Evolutionary conservation across 257 asterid species (phyloP).

Genomic region (Scutellaria barbata): DNA sequence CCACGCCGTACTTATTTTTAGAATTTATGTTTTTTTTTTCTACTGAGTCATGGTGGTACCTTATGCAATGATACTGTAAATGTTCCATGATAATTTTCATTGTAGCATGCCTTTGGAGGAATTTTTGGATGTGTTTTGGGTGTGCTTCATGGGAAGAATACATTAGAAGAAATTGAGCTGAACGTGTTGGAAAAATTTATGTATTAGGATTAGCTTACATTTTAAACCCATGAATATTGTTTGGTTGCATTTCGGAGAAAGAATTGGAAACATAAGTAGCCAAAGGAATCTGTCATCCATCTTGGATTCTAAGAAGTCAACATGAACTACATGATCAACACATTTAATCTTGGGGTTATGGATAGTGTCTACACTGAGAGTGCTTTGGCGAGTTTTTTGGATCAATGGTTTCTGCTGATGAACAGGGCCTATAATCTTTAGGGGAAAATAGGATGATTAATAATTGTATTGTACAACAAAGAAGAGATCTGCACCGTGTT

Average conservation of each 20-base stretch:
- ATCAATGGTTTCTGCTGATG: background rate
- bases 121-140: background rate
- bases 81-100: slow-evolving; percentile 15
- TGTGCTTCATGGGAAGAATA: background rate
- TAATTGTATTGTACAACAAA: background rate
- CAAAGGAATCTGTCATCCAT: slow-evolving; percentile 4
- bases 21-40: slow-evolving; percentile 18
- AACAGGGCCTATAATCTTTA: background rate
- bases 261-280: background rate
- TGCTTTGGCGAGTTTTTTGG: background rate
- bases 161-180: background rate
- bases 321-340: background rate
- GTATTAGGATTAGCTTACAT: background rate
- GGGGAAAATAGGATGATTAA: background rate
- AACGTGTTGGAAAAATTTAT: background rate
- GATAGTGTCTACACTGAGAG: no score
- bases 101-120: slow-evolving; percentile 19
- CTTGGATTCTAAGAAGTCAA: background rate
- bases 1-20: slow-evolving; percentile 13
- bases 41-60: background rate
- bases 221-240: background rate
- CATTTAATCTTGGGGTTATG: background rate
- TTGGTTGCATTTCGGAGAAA: slow-evolving; percentile 8
- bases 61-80: background rate
- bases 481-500: background rate